A percentile compares a stretch with the other conserved stretches of the same genome.
Evolutionary conservation across 208 protist genomes (phyloP).

Genomic region (Leishmania tarentolae): DNA sequence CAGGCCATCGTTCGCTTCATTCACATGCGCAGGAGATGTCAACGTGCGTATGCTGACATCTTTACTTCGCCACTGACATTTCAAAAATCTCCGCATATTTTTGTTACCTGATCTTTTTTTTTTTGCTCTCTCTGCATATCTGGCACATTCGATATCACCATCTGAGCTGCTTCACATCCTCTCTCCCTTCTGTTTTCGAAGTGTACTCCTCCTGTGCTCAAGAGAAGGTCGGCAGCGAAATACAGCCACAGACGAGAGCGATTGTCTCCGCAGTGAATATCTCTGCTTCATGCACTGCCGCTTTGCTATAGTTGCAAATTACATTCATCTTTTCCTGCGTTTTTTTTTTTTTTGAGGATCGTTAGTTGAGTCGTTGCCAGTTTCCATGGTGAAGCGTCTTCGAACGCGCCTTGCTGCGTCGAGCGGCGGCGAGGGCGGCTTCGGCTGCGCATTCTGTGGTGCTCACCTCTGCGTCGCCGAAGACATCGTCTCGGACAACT

Average conservation of each 20-base stretch:
- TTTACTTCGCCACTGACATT: not conserved
- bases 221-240: not conserved
- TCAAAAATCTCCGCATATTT: not conserved
- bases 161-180: not conserved
- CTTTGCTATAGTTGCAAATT: not conserved
- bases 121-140: not conserved
- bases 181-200: not conserved
- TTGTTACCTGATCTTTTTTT: not conserved
- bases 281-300: not conserved
- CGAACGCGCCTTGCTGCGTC: constrained; percentile 44
- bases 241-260: not conserved
- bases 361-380: not conserved
- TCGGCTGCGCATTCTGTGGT: constrained; percentile 75
- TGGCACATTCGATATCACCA: not conserved
- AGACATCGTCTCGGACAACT: constrained; percentile 75
- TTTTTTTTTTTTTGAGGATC: not conserved
- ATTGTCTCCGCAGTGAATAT: not conserved
- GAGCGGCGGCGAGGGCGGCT: constrained; percentile 38
- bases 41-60: not conserved
- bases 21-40: not conserved
- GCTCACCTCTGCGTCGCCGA: constrained; percentile 61
- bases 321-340: not conserved
- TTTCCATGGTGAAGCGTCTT: constrained; percentile 40
- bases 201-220: not conserved
- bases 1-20: not conserved